Evolutionary conservation across 192 early-diverging fungal species (phyloP), one percentile per base, ranked within the genome.

Genomic region (Linnemannia exigua): DNA sequence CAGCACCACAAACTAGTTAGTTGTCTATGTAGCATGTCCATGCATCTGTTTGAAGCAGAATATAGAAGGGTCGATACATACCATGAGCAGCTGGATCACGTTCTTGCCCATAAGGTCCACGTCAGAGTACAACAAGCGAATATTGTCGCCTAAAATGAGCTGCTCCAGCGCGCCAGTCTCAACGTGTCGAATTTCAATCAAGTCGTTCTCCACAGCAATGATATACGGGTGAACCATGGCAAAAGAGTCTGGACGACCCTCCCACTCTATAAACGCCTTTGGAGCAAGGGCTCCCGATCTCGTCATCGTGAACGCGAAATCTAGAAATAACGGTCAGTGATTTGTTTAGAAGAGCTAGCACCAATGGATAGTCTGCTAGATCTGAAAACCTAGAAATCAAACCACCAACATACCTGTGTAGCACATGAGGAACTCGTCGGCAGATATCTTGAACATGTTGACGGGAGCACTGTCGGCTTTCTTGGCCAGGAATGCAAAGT

Each of bases 221-320:
- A 99, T 90, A 79, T 97, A 99, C 44, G 96, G 97, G 48, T 95
- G 90, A 44, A 91, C 85, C 52, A 94, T 92, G 33, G 95, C 52
- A 88, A 98, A 99, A 28, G 94, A 90, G n/a, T 90, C 93, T 20
- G 98, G 97, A 9, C 89, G 81, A 1, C 98, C 98, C 51, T 93
- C 93, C 96, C 96, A 99, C 67, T 95, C 87, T 51, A 99, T 94
- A 58, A 95, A 87, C 91, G 75, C 93, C 93, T 79, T 97, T 92
- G 17, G 89, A 74, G 61, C 94, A 81, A 68, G 94, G 78, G 41
- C 94, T 81, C 76, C 93, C 84, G 93, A 92, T 77, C 94, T 93
- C 79, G 97, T 95, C 76, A 99, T 94, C 75, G 92, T 97, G 75
- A 99, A 98, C 1, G 94, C 97, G 87, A 97, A 94, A 87, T 96